A percentile compares a stretch with the other conserved stretches of the same genome.
Evolutionary conservation across 176 grass and related monocot species (phyloP).

Genomic region (Aegilops umbellulata): DNA sequence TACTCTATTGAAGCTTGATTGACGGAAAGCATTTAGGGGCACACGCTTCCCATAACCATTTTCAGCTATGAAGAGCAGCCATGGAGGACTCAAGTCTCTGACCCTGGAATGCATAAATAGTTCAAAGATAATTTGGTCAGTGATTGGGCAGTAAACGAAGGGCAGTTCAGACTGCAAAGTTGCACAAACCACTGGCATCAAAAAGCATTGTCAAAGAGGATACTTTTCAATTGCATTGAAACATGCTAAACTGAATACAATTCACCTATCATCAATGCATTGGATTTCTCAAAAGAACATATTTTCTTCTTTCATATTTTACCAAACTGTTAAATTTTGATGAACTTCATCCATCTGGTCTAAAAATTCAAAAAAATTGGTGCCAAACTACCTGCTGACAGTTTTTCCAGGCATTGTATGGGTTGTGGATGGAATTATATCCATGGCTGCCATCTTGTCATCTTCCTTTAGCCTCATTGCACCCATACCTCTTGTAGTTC

Average conservation of each 20-base stretch:
- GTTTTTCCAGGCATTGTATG: constrained; percentile 57
- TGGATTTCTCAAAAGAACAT: neutral
- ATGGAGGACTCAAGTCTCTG: constrained; percentile 68
- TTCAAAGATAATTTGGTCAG: constrained; percentile 28
- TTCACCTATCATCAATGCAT: neutral
- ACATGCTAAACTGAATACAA: neutral
- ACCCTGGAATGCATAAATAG: constrained; percentile 30
- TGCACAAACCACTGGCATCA: neutral
- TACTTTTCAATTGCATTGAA: neutral
- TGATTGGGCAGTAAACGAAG: neutral
- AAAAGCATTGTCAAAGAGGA: neutral
- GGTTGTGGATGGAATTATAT: constrained; percentile 70
- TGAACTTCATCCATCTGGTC: neutral
- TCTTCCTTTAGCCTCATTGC: constrained; percentile 79
- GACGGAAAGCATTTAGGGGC: constrained; percentile 62
- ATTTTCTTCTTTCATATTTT: neutral
- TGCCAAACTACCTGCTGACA: constrained; percentile 44
- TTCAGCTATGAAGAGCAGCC: constrained; percentile 93
- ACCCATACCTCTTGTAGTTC: constrained; percentile 69
- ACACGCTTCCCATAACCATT: constrained; percentile 87
- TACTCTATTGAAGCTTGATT: constrained; percentile 57
- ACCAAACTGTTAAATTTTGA: neutral
- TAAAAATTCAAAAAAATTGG: neutral
- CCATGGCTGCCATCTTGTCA: constrained; percentile 91
- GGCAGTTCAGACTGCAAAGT: neutral